These are phyloP conservation scores for Cordyceps pruinosa DNA, from an alignment of 2,329 filamentous ascomycete species.

Conservation along the genomic window DNA sequence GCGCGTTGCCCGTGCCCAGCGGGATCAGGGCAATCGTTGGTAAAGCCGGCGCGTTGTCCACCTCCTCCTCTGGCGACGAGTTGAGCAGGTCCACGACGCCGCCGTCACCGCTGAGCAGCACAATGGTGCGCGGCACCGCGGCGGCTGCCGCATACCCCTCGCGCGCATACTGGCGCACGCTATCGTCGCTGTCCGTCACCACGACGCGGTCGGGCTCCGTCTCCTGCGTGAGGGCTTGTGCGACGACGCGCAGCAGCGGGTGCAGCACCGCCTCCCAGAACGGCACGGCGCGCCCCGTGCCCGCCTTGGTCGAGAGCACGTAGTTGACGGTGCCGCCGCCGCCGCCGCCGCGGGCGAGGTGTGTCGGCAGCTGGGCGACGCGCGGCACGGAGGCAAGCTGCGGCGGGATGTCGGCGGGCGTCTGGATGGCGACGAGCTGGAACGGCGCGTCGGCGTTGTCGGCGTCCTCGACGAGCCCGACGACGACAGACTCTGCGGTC, in stretches of 20 bases:
- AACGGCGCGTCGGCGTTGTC: slow-evolving; percentile 22
- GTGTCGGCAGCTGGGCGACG: slow-evolving; percentile 30
- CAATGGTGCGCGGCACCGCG: slow-evolving; percentile 45
- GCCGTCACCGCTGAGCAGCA: slow-evolving; percentile 83
- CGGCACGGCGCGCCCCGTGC: slow-evolving; percentile 47
- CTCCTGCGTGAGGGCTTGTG: slow-evolving; percentile 14
- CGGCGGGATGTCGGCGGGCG: slow-evolving; percentile 28
- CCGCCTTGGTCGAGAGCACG: slow-evolving; percentile 61
- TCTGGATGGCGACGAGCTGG: slow-evolving; percentile 22
- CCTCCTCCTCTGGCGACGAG: slow-evolving; percentile 28
- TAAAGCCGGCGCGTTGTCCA: slow-evolving; percentile 8
- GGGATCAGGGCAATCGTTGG: slow-evolving; percentile 50
- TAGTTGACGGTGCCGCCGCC: slow-evolving; percentile 41
- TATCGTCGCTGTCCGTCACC: slow-evolving; percentile 56
- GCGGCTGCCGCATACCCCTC: slow-evolving; percentile 19
- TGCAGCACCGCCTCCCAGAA: slow-evolving; percentile 51
- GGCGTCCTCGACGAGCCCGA: slow-evolving; percentile 31
- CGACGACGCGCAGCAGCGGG: slow-evolving; percentile 46
- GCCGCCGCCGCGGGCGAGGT: slow-evolving; percentile 22
- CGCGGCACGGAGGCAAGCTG: slow-evolving; percentile 30
- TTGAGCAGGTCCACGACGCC: slow-evolving; percentile 80
- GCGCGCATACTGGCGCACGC: slow-evolving; percentile 56
- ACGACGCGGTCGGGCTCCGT: slow-evolving; percentile 24
- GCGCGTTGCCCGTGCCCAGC: slow-evolving; percentile 58
- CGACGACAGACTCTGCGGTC: slow-evolving; percentile 22